Base-by-base conservation (phyloP, 139 green algal genomes). In the Picocystis salinarum region DNA sequence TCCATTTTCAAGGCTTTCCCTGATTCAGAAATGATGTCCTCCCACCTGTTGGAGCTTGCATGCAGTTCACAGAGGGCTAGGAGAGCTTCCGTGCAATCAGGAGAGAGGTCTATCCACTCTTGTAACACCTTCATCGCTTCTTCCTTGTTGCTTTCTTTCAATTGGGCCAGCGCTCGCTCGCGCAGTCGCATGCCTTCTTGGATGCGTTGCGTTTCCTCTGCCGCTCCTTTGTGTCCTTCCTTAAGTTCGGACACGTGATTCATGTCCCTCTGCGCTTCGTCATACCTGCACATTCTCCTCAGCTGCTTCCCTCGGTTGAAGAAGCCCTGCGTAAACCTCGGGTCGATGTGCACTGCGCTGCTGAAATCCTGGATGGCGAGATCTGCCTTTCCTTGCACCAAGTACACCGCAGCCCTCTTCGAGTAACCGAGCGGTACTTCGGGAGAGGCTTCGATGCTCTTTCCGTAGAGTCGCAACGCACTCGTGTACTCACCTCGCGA, bases 381-480 rank as follows among this genome's bases (percentile, higher is more conserved):
- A 1, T 45, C 40, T 23, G 58, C 50, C 34, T 67, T 50, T 6
- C 55, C 48, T 20, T 69, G 26, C n/a, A 27, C 47, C 1, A 65
- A 62, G 53, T 75, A 70, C 1, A 62, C 69, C 26, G 65, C 61
- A 19, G 69, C 65, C 28, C 46, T 45, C 45, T 77, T 77, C 0
- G 54, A 66, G 55, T 69, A 71, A 12, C 72, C 31, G 20, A 77
- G 17, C 0, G 55, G 33, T 4, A 37, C 31, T 7, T 33, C 46
- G 9, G 42, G 22, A 36, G 70, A 56, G 20, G 33, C 28, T 48
- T 46, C 44, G 3, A 76, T 50, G 0, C 64, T 64, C 4, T 29
- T 24, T 2, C 41, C 39, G 42, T 75, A 76, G 11, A 56, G 29
- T 2, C 37, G 34, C 4, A 74, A 34, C 6, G 68, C 64, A 0